Base-by-base conservation (phyloP, 352 stramenopile genomes). In the Pythium brassicae region DNA sequence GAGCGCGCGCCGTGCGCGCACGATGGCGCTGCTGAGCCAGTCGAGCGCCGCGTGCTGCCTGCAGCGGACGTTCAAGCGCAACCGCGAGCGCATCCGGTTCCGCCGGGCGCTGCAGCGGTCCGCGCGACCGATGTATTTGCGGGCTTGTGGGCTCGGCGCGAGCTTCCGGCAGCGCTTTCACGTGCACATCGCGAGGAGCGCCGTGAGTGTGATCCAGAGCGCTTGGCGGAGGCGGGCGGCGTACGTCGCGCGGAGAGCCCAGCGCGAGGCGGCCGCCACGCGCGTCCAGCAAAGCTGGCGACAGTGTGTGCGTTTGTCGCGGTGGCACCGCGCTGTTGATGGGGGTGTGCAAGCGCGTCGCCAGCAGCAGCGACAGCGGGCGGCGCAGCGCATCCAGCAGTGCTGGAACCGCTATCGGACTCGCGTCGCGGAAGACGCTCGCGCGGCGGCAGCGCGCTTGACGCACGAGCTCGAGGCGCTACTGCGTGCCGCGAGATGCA, bases 61-160 rank as follows among this genome's bases (percentile, higher is more conserved):
- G 4, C 78, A 91, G 53, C 68, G 69, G 14, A 71, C 71, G 12
- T 86, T 76, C 26, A 60, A 52, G 25, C 68, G 61, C 12, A 70
- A 66, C 17, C 58, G 53, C 2, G 56, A 85, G 25, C 57, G 66
- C 2, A 53, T 55, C 3, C 67, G 71, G 39, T 60, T 74, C 22
- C 67, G 71, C 12, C 35, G 22, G 14, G 56, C 68, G 10, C 51
- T 87, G 42, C 23, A 55, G 11, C 62, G 64, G 42, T 80, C 75
- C 2, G 63, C 69, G 26, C 58, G 65, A 0, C 75, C 80, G 3
- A 63, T 90, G 52, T 88, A 83, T 43, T 49, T 88, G 19, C 69
- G 74, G 4, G 70, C 71, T 35, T 25, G 56, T 3, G 34, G 23
- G 63, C 4, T 50, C 57, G n/a, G 65, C 14, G 25, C 54, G 5